Evolutionary conservation across 2,329 filamentous ascomycete genomes (phyloP), one percentile per base, ranked within the genome.

Genomic region (Tolypocladium ophioglossoides): DNA sequence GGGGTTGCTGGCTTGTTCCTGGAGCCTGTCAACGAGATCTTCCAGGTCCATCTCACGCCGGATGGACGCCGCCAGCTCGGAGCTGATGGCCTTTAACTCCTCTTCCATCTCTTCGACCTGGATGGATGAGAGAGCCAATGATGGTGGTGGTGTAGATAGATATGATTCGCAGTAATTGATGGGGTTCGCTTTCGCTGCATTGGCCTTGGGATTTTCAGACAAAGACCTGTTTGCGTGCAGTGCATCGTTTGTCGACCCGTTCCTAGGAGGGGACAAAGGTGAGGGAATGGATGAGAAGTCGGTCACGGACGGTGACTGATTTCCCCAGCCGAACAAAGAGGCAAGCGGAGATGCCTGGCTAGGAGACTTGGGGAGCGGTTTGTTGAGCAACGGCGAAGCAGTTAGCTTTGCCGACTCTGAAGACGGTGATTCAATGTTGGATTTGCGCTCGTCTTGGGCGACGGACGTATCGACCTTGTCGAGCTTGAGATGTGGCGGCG

Each of bases 21-120:
- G 91, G 62, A 95, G 74, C 55, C 87, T 80, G 61, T 99, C 94
- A 0, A 97, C 85, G 49, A 97, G 78, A 69, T 99, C 94, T 70
- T 99, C 94, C 35, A 99, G 73, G 62, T 99, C 94, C 82, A 99
- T 92, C 74, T 99, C 94, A 57, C 94, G 84, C 63, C 89, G 84
- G 65, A 99, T 97, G 32, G 94, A 97, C 61, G 85, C 82, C 37
- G 94, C 94, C 68, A 99, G 77, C 77, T 99, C 94, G 56, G 85
- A 82, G 74, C 90, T 95, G 72, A 99, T 92, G 70, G 92, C 88
- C 63, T 89, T 89, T 61, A 99, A 72, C 76, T 99, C 94, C 68
- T 91, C 87, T 75, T 99, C 94, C 76, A 99, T 85, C 68, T 95
- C 90, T 68, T 90, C 84, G 64, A 95, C 80, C 69, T 91, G 71